Evolutionary conservation across 2,329 filamentous ascomycete genomes (phyloP).

Genomic region (Ramularia collo-cygni): DNA sequence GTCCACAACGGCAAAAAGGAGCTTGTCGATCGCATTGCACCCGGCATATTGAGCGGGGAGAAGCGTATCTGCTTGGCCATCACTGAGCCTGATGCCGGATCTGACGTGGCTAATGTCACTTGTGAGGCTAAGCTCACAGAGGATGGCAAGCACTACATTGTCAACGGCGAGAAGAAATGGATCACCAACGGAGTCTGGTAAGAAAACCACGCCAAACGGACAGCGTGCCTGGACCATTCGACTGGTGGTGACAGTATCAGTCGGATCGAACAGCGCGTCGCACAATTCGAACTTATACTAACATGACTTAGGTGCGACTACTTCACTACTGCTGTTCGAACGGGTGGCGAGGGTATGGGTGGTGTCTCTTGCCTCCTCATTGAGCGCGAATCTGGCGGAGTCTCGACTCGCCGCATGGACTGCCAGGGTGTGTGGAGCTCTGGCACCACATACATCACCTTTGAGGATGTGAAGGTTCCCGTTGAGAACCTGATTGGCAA

Average conservation of each 20-base stretch:
- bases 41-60: constrained; percentile 80
- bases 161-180: constrained; percentile 99
- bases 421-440: constrained; percentile 96
- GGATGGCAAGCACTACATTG: constrained; percentile 98
- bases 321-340: constrained; percentile 94
- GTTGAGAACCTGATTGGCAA: constrained; percentile 99
- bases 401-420: constrained; percentile 92
- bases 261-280: constrained; percentile 3
- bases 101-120: constrained; percentile 88
- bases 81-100: constrained; percentile 89
- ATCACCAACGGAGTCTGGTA: constrained; percentile 82
- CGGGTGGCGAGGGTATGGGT: constrained; percentile 74
- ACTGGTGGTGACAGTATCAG: too few species aligned
- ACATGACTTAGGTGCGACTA: constrained; percentile 70
- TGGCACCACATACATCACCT: constrained; percentile 95
- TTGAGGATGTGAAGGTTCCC: constrained; percentile 97
- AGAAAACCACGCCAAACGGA: too few species aligned
- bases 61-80: constrained; percentile 98
- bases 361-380: constrained; percentile 87
- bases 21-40: constrained; percentile 79
- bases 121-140: constrained; percentile 93
- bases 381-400: constrained; percentile 75
- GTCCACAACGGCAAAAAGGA: constrained; percentile 86
- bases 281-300: neutral
- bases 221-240: too few species aligned